Conservation (phyloP, 2,329 filamentous ascomycete species). For the Pseudodiploospora longispora region DNA sequence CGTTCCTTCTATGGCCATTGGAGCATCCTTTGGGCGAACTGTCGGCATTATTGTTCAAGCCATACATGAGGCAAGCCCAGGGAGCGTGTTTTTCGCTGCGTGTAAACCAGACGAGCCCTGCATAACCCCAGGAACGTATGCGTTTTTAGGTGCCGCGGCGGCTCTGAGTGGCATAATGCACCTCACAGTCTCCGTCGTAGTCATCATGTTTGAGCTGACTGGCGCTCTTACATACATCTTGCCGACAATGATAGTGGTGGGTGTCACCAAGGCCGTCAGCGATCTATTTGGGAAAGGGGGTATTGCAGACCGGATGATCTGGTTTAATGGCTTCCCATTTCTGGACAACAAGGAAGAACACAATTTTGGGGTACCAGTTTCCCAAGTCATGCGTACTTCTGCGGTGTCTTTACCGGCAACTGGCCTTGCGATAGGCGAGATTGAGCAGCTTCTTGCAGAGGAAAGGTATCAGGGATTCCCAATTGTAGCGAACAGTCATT, state of each 20-base stretch:
- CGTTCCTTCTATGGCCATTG: slow-evolving; percentile 95
- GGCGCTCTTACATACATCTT: slow-evolving; percentile 94
- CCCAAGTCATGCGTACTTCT: slow-evolving; percentile 75
- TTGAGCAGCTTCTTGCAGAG: slow-evolving; percentile 68
- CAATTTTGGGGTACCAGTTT: slow-evolving; percentile 90
- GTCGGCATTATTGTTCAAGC: slow-evolving; percentile 92
- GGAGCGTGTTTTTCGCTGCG: slow-evolving; percentile 75
- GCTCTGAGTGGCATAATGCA: slow-evolving; percentile 89
- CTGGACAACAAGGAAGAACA: slow-evolving; percentile 97
- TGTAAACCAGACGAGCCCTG: slow-evolving; percentile 89
- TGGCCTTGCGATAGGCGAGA: slow-evolving; percentile 65
- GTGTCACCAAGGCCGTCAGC: slow-evolving; percentile 87
- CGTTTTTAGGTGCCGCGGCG: slow-evolving; percentile 89
- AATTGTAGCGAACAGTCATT: slow-evolving; percentile 66
- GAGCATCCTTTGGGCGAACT: slow-evolving; percentile 85
- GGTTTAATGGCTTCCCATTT: slow-evolving; percentile 96
- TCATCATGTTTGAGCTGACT: slow-evolving; percentile 99
- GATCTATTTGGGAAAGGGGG: slow-evolving; percentile 91
- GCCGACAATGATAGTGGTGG: slow-evolving; percentile 98
- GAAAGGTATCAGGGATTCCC: slow-evolving; percentile 90
- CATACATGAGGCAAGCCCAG: slow-evolving; percentile 74
- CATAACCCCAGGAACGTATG: slow-evolving; percentile 93
- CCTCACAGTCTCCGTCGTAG: slow-evolving; percentile 96
- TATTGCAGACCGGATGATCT: slow-evolving; percentile 97
- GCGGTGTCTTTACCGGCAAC: slow-evolving; percentile 65